Base-by-base conservation (phyloP, 2,329 filamentous ascomycete genomes). In the Xylaria digitata region DNA sequence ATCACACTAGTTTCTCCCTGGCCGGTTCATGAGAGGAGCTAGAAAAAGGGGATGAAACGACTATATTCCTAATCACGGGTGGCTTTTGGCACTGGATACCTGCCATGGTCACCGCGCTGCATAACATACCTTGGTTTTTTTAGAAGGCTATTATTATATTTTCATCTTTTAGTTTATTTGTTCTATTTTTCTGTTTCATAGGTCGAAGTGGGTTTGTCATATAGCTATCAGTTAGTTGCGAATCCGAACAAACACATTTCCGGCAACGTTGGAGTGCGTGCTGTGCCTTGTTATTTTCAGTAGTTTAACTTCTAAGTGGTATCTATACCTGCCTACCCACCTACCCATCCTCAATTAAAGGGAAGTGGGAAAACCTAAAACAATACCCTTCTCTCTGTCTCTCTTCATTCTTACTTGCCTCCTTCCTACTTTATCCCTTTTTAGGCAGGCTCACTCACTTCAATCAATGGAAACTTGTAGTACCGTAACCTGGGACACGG, bases 31-130 rank as follows among this genome's bases (percentile, higher is more conserved):
- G 21, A 30, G 32, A 40, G 61, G 26, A 56, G 30, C 54, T 65
- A 67, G 65, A 65, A 32, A 19, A 45, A 34, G 42, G 55, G 43
- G 45, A 42, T 9, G 40, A 50, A 48, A 65, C 65, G 40, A 65
- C 53, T 53, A 57, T 67, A 67, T 67, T 66, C 65, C 45, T 67
- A 67, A 65, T 67, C 61, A 58, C 61, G 46, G 52, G 34, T 21
- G 43, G 32, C 59, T 54, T 26, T 48, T 43, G 64, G 60, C 64
- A 63, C 64, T 66, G 64, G 64, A 63, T 63, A 66, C 59, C 60
- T 66, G 54, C 59, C 59, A 26, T 26, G 26, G 50, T 60, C 54
- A 11, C 53, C 53, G 64, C 55, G 59, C 32, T 56, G 61, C 65
- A 64, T 55, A 21, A 48, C 55, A 62, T 54, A 56, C 53, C 62